Conservation (phyloP, 2,329 filamentous ascomycete genomes). For the Sporothrix pseudoabietina region DNA sequence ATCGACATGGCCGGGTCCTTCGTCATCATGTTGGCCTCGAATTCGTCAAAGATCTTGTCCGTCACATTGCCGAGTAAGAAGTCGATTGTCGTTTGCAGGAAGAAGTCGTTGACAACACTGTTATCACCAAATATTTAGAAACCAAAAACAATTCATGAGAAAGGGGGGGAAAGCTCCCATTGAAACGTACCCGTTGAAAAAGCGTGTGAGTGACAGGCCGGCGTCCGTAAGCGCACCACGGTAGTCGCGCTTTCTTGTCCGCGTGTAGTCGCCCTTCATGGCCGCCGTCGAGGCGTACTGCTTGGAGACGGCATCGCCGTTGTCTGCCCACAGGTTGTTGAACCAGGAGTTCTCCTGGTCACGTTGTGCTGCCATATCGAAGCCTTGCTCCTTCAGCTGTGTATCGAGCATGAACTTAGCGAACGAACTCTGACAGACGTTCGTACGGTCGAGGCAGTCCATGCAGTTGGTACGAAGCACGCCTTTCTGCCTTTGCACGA, state of each 20-base stretch:
- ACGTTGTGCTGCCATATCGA: slow-evolving; percentile 71
- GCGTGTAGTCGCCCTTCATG: slow-evolving; percentile 94
- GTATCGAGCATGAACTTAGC: slow-evolving; percentile 78
- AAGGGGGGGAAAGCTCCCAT: background rate
- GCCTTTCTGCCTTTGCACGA: slow-evolving; percentile 63
- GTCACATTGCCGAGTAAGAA: slow-evolving; percentile 89
- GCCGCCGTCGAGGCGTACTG: slow-evolving; percentile 96
- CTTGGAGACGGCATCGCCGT: slow-evolving; percentile 91
- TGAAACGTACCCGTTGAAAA: slow-evolving; percentile 63
- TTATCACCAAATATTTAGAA: slow-evolving; percentile 37
- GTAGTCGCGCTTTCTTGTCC: slow-evolving; percentile 87
- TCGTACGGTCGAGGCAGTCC: slow-evolving; percentile 96
- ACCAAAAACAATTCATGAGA: slow-evolving; percentile 30
- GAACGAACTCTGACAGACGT: slow-evolving; percentile 91
- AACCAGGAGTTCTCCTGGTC: slow-evolving; percentile 90
- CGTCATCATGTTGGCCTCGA: slow-evolving; percentile 90
- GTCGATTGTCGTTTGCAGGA: slow-evolving; percentile 92
- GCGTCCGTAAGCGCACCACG: slow-evolving; percentile 89
- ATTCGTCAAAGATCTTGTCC: slow-evolving; percentile 85
- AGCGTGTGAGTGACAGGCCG: slow-evolving; percentile 79
- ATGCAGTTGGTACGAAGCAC: slow-evolving; percentile 96
- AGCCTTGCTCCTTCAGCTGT: slow-evolving; percentile 75
- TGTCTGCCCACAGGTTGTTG: slow-evolving; percentile 95
- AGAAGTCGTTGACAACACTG: slow-evolving; percentile 97
- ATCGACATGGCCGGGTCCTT: slow-evolving; percentile 89